These are phyloP conservation scores for Cystofilobasidium macerans DNA, from an alignment of 768 basidiomycete genomes.

Conservation along the genomic window DNA sequence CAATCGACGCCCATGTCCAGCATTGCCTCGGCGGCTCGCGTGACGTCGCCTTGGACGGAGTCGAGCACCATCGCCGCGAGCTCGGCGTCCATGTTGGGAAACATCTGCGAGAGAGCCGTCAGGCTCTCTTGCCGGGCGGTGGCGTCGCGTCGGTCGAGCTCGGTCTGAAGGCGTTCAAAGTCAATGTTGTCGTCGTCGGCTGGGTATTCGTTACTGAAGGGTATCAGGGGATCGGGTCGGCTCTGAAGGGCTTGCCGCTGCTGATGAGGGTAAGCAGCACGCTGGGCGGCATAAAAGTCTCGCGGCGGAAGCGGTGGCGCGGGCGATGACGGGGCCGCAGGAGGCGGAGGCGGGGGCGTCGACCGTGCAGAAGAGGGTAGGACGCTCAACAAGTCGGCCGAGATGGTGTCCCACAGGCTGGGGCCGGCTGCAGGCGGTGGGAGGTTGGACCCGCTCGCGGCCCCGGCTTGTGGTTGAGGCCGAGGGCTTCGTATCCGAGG, in stretches of 20 bases:
- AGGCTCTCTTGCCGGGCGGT: constrained; percentile 4
- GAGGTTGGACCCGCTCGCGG: not conserved
- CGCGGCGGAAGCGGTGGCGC: not conserved
- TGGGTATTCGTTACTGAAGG: not conserved
- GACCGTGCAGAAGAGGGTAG: not conserved
- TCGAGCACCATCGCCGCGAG: constrained; percentile 22
- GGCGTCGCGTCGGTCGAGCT: constrained; percentile 21
- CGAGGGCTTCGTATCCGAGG: constrained; percentile 12
- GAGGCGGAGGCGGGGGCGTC: not conserved
- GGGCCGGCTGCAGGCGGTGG: not conserved
- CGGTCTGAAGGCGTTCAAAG: constrained; percentile 17
- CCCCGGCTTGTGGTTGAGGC: not conserved
- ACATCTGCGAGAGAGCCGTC: constrained; percentile 9
- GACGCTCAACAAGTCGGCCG: constrained; percentile 5
- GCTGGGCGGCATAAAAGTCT: not conserved
- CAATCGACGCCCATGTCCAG: constrained; percentile 23
- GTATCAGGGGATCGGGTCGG: not conserved
- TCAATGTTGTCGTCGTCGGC: constrained; percentile 17
- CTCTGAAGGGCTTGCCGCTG: not conserved
- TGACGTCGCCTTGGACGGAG: constrained; percentile 22
- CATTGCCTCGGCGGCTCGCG: constrained; percentile 13
- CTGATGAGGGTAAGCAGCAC: not conserved
- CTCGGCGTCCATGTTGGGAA: constrained; percentile 23
- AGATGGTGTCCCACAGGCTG: constrained; percentile 7
- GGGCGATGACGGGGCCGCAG: not conserved